Evolutionary conservation across 2,329 filamentous ascomycete genomes (phyloP).

Genomic region (Didymella pomorum): DNA sequence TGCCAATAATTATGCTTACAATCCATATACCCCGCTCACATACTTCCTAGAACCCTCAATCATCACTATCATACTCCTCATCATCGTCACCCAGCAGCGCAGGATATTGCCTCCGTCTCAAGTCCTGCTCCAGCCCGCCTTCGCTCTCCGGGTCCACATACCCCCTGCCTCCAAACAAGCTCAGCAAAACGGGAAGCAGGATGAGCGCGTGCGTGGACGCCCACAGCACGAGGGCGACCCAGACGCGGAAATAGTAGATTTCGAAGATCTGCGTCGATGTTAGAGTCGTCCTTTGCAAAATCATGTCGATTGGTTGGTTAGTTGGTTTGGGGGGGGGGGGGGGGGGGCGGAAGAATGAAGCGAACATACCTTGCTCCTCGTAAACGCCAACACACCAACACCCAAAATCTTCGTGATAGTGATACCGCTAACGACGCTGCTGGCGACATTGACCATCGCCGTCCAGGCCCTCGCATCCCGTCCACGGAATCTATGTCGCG

Average conservation of each 20-base stretch:
- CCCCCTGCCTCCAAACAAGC: constrained; percentile 80
- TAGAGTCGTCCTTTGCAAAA: too few species aligned
- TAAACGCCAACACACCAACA: constrained; percentile 91
- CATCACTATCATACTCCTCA: constrained; percentile 70
- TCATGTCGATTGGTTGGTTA: too few species aligned
- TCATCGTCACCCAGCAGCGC: constrained; percentile 72
- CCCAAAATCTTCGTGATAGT: constrained; percentile 95
- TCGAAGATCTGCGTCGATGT: constrained; percentile 97
- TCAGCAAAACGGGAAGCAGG: constrained; percentile 89
- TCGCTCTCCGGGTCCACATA: constrained; percentile 89
- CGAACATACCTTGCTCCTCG: constrained; percentile 75
- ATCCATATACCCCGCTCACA: too few species aligned
- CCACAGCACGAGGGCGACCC: constrained; percentile 89
- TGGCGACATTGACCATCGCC: constrained; percentile 91
- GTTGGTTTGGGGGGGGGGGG: too few species aligned
- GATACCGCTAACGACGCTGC: constrained; percentile 94
- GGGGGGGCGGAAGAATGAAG: too few species aligned
- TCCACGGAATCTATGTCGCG: constrained; percentile 75
- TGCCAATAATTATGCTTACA: too few species aligned
- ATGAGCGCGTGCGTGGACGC: constrained; percentile 88
- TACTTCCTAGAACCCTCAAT: too few species aligned
- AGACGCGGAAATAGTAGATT: constrained; percentile 98
- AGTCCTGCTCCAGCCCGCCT: constrained; percentile 87
- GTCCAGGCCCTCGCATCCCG: constrained; percentile 90
- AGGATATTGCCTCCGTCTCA: constrained; percentile 80